Conservation (phyloP, 176 grass and related monocot species). For the Tuctoria greenei region DNA sequence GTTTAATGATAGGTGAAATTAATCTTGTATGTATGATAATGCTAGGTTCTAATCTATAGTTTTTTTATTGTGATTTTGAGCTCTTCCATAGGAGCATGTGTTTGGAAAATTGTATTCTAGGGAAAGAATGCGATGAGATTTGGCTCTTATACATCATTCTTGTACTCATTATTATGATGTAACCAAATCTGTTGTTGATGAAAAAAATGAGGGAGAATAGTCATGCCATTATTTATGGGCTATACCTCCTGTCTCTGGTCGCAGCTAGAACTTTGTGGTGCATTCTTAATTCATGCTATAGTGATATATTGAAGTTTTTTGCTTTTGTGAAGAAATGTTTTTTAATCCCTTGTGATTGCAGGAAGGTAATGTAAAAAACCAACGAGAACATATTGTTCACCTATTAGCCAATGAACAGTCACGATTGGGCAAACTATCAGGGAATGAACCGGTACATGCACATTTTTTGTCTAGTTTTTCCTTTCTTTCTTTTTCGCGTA, state of each 20-base stretch:
- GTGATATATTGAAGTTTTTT: constrained; percentile 1
- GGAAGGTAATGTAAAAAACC: constrained; percentile 85
- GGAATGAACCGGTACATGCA: constrained; percentile 70
- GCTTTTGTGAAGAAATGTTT: constrained; percentile 1
- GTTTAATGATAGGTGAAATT: not conserved
- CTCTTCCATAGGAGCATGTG: not conserved
- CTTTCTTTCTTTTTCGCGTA: not conserved
- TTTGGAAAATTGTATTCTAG: not conserved
- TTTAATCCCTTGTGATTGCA: constrained; percentile 38
- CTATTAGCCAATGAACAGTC: constrained; percentile 94
- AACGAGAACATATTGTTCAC: constrained; percentile 88
- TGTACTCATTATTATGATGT: not conserved
- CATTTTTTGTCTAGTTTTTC: not conserved
- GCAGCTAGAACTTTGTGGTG: not conserved
- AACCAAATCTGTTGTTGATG: not conserved
- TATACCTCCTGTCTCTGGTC: not conserved
- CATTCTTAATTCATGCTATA: constrained; percentile 12
- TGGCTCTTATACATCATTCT: not conserved
- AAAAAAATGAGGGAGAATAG: constrained; percentile 13
- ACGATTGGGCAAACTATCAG: constrained; percentile 58
- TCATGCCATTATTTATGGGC: not conserved
- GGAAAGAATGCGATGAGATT: not conserved
- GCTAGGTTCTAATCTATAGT: not conserved
- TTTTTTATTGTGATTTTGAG: not conserved
- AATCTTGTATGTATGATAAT: not conserved